Percentiles rank a stretch among this genome's conserved stretches.
These are phyloP conservation scores for Luffa acutangula DNA, from an alignment of 306 rosid genomes.

Conservation along the genomic window DNA sequence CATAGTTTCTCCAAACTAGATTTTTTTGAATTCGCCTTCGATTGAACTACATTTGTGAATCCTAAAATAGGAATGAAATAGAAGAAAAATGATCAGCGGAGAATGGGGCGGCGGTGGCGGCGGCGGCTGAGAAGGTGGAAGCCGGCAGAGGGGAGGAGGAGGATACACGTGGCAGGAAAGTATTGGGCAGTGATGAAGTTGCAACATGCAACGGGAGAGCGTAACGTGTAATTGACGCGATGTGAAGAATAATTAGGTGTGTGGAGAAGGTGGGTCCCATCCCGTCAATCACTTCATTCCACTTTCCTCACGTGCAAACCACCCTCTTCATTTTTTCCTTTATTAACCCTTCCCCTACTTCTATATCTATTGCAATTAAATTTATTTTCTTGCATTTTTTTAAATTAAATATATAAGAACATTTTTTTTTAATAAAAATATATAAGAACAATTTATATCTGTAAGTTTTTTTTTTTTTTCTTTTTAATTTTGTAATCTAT, in stretches of 20 bases:
- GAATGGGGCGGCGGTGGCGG: background rate
- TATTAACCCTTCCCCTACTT: too few species aligned
- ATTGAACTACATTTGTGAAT: too few species aligned
- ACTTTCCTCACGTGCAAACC: background rate
- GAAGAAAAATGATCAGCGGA: background rate
- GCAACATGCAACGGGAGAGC: background rate
- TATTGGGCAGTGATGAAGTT: background rate
- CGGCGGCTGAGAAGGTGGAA: background rate
- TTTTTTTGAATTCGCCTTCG: too few species aligned
- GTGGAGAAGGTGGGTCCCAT: background rate
- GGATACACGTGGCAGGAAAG: background rate
- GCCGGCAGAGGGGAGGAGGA: background rate
- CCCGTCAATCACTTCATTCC: background rate
- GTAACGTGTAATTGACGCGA: conserved; percentile 9
- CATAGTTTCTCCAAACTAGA: too few species aligned
- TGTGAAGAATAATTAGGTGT: background rate
- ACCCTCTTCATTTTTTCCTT: background rate
- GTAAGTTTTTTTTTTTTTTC: too few species aligned
- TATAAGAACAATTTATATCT: too few species aligned
- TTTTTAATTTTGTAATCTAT: too few species aligned
- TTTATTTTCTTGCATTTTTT: too few species aligned
- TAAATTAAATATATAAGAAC: too few species aligned
- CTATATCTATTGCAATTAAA: too few species aligned
- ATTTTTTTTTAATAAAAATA: too few species aligned
- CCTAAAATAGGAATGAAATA: too few species aligned